These are phyloP conservation scores for Kwoniella mangroviensis DNA, from an alignment of 768 basidiomycete species.

Conservation along the genomic window DNA sequence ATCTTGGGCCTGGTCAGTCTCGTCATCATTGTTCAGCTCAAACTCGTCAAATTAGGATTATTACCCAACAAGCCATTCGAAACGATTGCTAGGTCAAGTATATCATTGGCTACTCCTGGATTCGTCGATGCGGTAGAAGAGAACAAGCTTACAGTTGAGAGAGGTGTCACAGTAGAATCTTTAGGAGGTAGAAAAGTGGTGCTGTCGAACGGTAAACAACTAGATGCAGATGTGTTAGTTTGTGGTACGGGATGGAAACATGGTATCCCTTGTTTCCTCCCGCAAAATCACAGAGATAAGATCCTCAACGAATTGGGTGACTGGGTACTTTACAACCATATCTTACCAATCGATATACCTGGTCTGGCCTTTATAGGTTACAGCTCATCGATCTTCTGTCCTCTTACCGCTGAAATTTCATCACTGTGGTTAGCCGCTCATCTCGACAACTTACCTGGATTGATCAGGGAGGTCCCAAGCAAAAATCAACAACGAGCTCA, in stretches of 20 bases:
- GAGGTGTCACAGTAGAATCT: not conserved
- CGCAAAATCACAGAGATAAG: not conserved
- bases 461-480: not conserved
- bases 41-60: not conserved
- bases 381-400: slow-evolving; percentile 15
- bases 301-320: not conserved
- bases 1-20: not conserved
- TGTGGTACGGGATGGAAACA: slow-evolving; percentile 6
- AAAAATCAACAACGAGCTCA: not conserved
- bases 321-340: slow-evolving; percentile 6
- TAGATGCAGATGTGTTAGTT: slow-evolving; percentile 2
- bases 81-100: slow-evolving; percentile 6
- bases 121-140: not conserved
- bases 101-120: slow-evolving; percentile 7
- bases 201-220: not conserved
- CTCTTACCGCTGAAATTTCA: slow-evolving; percentile 9
- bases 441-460: not conserved
- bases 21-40: slow-evolving; percentile 2
- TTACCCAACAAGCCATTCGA: slow-evolving; percentile 8
- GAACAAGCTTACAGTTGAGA: not conserved
- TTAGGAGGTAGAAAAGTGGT: not conserved
- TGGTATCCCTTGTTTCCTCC: slow-evolving; percentile 1
- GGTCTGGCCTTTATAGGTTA: slow-evolving; percentile 7
- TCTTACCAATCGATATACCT: slow-evolving; percentile 6
- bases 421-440: slow-evolving; percentile 2